Percentiles rank a stretch among this genome's conserved stretches.
Evolutionary conservation across 306 rosid species (phyloP).

Genomic region (Ziziphus jujuba): DNA sequence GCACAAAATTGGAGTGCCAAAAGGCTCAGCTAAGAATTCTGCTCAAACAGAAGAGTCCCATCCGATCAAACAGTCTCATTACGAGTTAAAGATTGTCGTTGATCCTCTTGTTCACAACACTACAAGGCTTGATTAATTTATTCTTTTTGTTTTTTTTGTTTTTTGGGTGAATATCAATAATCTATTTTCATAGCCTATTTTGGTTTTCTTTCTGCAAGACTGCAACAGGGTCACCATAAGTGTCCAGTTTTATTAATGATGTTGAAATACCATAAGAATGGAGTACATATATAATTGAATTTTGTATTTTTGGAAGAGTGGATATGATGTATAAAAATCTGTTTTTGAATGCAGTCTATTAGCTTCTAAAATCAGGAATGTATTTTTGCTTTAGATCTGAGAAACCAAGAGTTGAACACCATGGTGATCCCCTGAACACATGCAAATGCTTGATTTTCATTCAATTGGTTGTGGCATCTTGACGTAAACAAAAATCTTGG

Average conservation of each 20-base stretch:
- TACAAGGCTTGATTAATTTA: constrained; percentile 9
- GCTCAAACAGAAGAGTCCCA: constrained; percentile 38
- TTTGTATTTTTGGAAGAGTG: constrained; percentile 16
- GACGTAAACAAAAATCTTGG: constrained; percentile 7
- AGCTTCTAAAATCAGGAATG: background rate
- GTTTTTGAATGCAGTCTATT: background rate
- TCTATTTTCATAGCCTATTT: background rate
- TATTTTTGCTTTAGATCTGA: constrained; percentile 22
- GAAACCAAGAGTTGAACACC: background rate
- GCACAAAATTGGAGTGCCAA: constrained; percentile 57
- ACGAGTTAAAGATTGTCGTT: constrained; percentile 22
- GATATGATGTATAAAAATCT: constrained; percentile 8
- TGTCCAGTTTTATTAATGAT: background rate
- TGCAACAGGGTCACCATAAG: background rate
- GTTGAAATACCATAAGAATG: constrained; percentile 5
- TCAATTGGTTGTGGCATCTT: background rate
- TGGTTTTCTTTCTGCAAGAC: background rate
- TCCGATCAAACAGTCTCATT: constrained; percentile 39
- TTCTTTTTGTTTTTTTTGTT: background rate
- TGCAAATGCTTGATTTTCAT: constrained; percentile 11
- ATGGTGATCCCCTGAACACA: constrained; percentile 12
- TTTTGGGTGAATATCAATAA: background rate
- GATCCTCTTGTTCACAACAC: background rate
- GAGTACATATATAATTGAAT: constrained; percentile 12
- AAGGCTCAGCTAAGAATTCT: constrained; percentile 54